Base-by-base conservation (phyloP, 176 grass and related monocot genomes). In the Carex littledalei region DNA sequence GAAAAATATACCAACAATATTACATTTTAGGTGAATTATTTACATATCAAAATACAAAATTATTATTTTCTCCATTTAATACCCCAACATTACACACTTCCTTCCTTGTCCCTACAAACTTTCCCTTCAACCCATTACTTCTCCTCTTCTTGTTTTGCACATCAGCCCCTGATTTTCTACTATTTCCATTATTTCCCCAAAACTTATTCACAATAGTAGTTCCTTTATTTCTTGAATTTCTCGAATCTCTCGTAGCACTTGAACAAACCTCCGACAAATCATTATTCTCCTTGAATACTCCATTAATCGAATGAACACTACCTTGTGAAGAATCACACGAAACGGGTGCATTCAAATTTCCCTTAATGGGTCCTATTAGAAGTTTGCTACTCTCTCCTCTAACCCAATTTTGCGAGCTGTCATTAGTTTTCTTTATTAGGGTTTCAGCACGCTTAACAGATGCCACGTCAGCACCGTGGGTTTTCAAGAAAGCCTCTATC, bases 401-500 rank as follows among this genome's bases (percentile, higher is more conserved):
- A 4, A 89, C 89, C 1, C 73, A 88, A 54, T 94, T 57, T 90
- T 89, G 12, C 6, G 75, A 80, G 58, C 89, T 89, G 80, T 90
- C 91, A 41, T 62, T 90, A 49, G 89, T 78, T 74, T 83, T 85
- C 79, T 85, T 90, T 84, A 72, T 89, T 64, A 98, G 88, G 64
- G 67, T 83, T 77, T 90, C 88, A 9, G 88, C 93, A 57, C 80
- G 80, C 77, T 80, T 89, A 41, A 89, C 20, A 67, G 79, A 43
- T 76, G 82, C 76, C 67, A 85, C 67, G 64, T 95, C 85, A 61
- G 74, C 16, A 67, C 35, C 49, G 3, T 80, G 88, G 50, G n/a
- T 76, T 69, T 29, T 87, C 4, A 98, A 89, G 83, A 98, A 98
- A 67, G 83, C 39, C 87, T 98, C 91, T 8, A 98, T 78, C 66